Evolutionary conservation across 306 rosid species (phyloP).

Genomic region (Glycine tomentella): DNA sequence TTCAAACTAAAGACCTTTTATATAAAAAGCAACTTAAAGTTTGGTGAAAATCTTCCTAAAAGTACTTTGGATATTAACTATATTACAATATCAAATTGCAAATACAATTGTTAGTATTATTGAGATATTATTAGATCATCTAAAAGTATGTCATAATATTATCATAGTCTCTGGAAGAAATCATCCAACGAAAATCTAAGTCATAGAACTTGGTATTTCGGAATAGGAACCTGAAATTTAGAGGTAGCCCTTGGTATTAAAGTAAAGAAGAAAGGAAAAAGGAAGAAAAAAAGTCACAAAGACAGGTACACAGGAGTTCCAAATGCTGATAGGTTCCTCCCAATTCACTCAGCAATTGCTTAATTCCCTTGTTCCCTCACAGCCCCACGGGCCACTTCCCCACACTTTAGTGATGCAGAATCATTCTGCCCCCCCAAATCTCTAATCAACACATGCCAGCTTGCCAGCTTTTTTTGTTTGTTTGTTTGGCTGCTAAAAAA

Average conservation of each 20-base stretch:
- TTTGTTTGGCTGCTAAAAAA: no score
- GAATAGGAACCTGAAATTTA: neutral
- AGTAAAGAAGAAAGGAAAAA: neutral
- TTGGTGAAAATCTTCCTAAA: neutral
- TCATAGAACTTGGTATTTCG: neutral
- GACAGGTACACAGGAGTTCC: neutral
- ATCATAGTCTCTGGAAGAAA: neutral
- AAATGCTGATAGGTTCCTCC: neutral
- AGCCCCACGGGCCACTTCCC: neutral
- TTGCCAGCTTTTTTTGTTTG: no score
- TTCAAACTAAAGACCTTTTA: neutral
- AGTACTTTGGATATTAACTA: constrained; percentile 15
- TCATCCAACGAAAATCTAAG: neutral
- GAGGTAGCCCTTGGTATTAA: neutral
- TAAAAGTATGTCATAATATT: neutral
- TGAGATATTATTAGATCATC: neutral
- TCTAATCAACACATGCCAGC: neutral
- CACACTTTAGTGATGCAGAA: neutral
- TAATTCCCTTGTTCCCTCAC: constrained; percentile 8
- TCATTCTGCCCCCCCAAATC: no score
- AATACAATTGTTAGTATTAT: neutral
- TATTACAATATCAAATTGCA: constrained; percentile 12
- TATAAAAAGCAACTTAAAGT: neutral
- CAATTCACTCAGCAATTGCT: neutral
- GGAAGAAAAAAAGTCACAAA: no score